Base-by-base conservation (phyloP, 768 basidiomycete species). In the Mrakia gelida region DNA sequence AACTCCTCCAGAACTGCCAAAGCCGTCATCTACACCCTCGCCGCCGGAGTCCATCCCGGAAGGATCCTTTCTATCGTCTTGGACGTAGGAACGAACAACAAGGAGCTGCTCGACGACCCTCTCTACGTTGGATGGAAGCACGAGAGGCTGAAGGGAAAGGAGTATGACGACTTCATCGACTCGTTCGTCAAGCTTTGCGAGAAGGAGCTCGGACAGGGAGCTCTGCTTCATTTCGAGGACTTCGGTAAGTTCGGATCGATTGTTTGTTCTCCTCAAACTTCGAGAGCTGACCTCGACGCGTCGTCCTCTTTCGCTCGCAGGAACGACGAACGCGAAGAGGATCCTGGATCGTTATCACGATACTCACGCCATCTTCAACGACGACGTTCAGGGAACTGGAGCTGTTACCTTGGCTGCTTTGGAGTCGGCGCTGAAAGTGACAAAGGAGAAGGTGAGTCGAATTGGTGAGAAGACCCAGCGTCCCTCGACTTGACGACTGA, bases 11-110 rank as follows among this genome's bases (percentile, higher is more conserved):
- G 82, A 81, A 71, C 70, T 0, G 79, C 79, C 28, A 80, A 81
- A 75, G 75, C 77, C 13, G 79, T 79, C 1, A 81, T 81, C 43
- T 81, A 81, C 54, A 79, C 77, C 30, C 79, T 81, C 67, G 81
- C 80, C 0, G 80, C 80, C 0, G 80, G 82, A 7, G 80, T 83
- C 28, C 77, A 81, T 28, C 81, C 79, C n/a, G 56, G 61, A 3
- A 79, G 83, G 52, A 83, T 84, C 71, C 81, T 86, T 23, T 81
- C 83, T 43, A 83, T 85, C 77, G 84, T 84, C 1, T 82, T 86
- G 21, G 92, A 94, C 80, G 91, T 93, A 26, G 92, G 92, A 0
- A 94, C 92, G 0, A 86, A 93, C 81, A 93, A 92, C 81, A 82
- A 90, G 75, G 81, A 86, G 0, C 86, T 92, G 0, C 83, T 92